phyloP scores from a whole-genome alignment of 2,329 filamentous ascomycete species.

The Stromatinia cepivora region DNA sequence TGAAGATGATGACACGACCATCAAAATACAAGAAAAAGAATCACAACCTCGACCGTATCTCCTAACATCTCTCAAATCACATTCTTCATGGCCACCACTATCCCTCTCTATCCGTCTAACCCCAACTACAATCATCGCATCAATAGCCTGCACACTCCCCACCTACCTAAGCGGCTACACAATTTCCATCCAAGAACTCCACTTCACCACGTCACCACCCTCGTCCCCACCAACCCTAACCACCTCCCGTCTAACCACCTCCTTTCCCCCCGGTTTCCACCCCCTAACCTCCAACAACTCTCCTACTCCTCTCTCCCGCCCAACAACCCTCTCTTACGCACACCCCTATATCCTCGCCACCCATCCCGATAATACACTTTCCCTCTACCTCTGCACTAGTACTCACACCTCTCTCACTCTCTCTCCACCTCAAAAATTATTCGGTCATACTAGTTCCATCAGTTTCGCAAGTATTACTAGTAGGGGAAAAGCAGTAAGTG shows the following conservation, averaged over 20 bases:
- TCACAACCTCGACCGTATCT: slow-evolving; percentile 46
- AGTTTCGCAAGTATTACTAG: slow-evolving; percentile 67
- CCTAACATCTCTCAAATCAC: slow-evolving; percentile 76
- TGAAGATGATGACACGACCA: background rate
- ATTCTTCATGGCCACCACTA: slow-evolving; percentile 74
- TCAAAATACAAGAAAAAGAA: background rate
- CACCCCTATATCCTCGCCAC: slow-evolving; percentile 70
- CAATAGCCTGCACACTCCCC: slow-evolving; percentile 82
- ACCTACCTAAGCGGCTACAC: slow-evolving; percentile 80
- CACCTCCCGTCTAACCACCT: slow-evolving; percentile 11
- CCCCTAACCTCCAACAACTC: background rate
- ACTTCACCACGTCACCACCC: slow-evolving; percentile 20
- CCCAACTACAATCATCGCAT: slow-evolving; percentile 66
- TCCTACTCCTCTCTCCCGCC: slow-evolving; percentile 18
- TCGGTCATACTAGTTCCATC: slow-evolving; percentile 72
- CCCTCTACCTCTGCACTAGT: slow-evolving; percentile 67
- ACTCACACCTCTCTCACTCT: slow-evolving; percentile 57
- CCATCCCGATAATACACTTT: slow-evolving; percentile 70
- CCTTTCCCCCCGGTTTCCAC: slow-evolving; percentile 6
- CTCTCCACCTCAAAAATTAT: slow-evolving; percentile 61
- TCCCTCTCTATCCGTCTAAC: slow-evolving; percentile 79
- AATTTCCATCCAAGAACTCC: slow-evolving; percentile 78
- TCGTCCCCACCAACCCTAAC: slow-evolving; percentile 1
- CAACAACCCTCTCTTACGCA: slow-evolving; percentile 45
- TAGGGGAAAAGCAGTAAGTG: slow-evolving; percentile 67